A percentile compares a stretch with the other conserved stretches of the same genome.
phyloP scores from a whole-genome alignment of 2,329 filamentous ascomycete genomes.

The Cryphonectria naterciae region DNA sequence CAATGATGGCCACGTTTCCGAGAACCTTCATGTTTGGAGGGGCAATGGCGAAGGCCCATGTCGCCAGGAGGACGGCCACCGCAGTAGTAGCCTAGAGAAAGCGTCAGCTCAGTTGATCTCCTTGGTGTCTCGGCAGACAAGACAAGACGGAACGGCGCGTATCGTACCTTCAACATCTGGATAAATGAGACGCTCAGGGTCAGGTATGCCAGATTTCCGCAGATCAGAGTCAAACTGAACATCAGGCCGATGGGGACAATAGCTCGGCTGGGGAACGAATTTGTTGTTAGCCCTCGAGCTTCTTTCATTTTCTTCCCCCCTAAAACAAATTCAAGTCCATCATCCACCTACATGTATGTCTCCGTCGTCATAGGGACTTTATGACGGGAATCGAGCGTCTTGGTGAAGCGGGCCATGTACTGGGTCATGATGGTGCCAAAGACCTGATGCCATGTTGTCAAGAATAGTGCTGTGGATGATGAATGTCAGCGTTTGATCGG shows the following conservation, averaged over 20 bases:
- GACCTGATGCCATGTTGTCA: constrained; percentile 89
- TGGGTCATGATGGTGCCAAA: constrained; percentile 92
- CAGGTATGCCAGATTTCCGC: constrained; percentile 86
- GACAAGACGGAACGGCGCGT: too few species aligned
- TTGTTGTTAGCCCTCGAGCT: constrained; percentile 57
- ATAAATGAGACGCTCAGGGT: constrained; percentile 92
- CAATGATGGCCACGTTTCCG: constrained; percentile 86
- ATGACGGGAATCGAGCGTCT: constrained; percentile 84
- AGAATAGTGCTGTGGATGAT: constrained; percentile 65
- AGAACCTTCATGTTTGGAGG: constrained; percentile 80
- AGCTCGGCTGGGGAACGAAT: constrained; percentile 60
- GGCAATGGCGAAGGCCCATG: constrained; percentile 80
- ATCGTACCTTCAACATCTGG: constrained; percentile 86
- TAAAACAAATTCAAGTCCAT: not conserved
- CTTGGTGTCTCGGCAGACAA: not conserved
- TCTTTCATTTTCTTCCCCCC: not conserved
- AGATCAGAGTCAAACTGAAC: constrained; percentile 90
- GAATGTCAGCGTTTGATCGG: constrained; percentile 41
- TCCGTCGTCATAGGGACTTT: constrained; percentile 84
- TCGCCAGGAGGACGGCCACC: constrained; percentile 82
- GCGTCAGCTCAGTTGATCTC: constrained; percentile 1
- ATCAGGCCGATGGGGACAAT: constrained; percentile 90
- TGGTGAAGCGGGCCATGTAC: constrained; percentile 82
- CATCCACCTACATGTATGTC: constrained; percentile 27
- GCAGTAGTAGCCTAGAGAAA: constrained; percentile 76